Base-by-base conservation (phyloP, 106 monocot species). In the Allium sativum region DNA sequence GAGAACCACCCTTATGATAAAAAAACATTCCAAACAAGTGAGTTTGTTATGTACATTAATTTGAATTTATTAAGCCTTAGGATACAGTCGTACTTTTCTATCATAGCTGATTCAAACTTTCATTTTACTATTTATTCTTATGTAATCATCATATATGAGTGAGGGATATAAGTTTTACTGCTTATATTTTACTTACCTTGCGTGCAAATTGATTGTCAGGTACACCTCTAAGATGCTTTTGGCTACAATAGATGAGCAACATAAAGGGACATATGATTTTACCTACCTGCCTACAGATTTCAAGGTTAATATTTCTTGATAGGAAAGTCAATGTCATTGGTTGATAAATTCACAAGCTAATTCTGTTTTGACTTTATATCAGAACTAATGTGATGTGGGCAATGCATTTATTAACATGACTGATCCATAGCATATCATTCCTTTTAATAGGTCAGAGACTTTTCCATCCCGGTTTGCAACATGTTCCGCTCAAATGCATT, bases 381-480 rank as follows among this genome's bases (percentile, higher is more conserved):
- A 95, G 94, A 95, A 95, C 70, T 90, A 95, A 59, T 95, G 94
- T 62, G 90, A 95, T 53, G 94, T 95, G 65, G 94, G 94, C 48
- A 90, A 95, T 77, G 94, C 94, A 46, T 95, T 95, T 65, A 90
- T 95, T 78, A 95, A 95, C 74, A 81, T 95, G 90, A 79, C 65
- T 44, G 74, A 95, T 55, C 79, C 81, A 22, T 60, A 72, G 65
- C 71, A 75, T 16, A 72, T 85, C 42, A 68, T 80, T 65, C 72
- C 77, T 72, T 85, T 85, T 72, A 77, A 85, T 56, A 81, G 85
- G 85, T 84, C 45, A 45, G 40, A 3, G 44, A 14, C 31, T 40
- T 64, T 51, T 14, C 8, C 13, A 51, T 40, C 12, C 12, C 8
- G 19, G 3, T 59, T 59, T 59, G 59, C 59, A 42, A 22, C 1